Base-by-base conservation (phyloP, 1,139 yeast species). In the Hansenula anomala region DNA sequence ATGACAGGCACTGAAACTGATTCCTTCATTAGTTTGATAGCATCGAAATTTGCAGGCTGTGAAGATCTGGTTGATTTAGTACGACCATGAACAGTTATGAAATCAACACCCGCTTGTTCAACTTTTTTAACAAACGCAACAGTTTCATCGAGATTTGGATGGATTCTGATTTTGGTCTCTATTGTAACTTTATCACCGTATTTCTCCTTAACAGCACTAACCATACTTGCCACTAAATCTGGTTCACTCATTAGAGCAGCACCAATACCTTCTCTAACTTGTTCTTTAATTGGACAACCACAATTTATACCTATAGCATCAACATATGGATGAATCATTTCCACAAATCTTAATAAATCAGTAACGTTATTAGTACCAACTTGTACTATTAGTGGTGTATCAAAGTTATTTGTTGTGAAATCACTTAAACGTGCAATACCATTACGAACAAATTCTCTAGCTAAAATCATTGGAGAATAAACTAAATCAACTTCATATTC, bases 241-340 rank as follows among this genome's bases (percentile, higher is more conserved):
- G 94, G 88, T 46, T 86, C 80, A 23, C 80, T 68, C 89, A 92
- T 90, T 40, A 92, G 69, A 0, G 97, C 97, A 1, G 97, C 97
- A 5, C 98, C 98, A 20, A 92, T 89, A 15, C 98, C 98, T 59
- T 89, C 97, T 34, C 96, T 73, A 6, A 87, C 87, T 59, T 92
- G 98, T 49, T 92, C 97, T 47, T 82, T 85, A 37, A 92, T 89
- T 1, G 98, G 98, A 63, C 98, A 92, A 0, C 98, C 98, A 63
- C 98, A 92, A 66, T 92, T 94, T 41, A 92, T 70, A 0, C 98
- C 97, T 25, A 92, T 80, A 1, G 95, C 98, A 61, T 92, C 97
- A 33, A 88, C 92, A 55, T 77, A 87, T 0, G 96, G 96, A 45
- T 76, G 76, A n/a, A 90, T 79, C 89, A 92, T 80, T 40, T 82